phyloP scores from a whole-genome alignment of 768 basidiomycete genomes.

The Saitozyma podzolica region DNA sequence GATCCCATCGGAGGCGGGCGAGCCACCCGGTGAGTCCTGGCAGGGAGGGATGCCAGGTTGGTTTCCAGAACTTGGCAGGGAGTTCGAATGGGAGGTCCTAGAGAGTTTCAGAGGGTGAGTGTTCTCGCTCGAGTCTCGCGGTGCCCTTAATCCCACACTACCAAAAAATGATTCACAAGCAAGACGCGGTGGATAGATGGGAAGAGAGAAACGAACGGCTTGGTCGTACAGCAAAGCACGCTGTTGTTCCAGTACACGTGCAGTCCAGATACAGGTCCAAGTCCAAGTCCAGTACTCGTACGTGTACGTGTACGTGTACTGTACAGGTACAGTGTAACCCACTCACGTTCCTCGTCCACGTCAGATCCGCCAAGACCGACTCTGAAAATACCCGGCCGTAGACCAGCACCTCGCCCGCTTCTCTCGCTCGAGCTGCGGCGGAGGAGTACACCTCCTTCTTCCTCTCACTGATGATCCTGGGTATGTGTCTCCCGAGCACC shows the following conservation, averaged over 20 bases:
- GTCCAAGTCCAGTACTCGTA: too few relatives aligned
- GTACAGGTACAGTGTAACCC: background rate
- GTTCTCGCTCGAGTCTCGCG: too few relatives aligned
- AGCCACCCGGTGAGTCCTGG: slow-evolving; percentile 1
- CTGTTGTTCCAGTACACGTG: too few relatives aligned
- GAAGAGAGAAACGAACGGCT: too few relatives aligned
- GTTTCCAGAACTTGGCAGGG: slow-evolving; percentile 2
- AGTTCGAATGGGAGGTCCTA: slow-evolving; percentile 3
- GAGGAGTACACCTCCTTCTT: background rate
- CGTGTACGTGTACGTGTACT: background rate
- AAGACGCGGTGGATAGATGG: too few relatives aligned
- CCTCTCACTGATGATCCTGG: background rate
- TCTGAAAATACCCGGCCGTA: slow-evolving; percentile 1
- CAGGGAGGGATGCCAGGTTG: background rate
- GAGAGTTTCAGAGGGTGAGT: too few relatives aligned
- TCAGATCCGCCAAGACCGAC: background rate
- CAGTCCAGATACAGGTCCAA: too few relatives aligned
- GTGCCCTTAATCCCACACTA: too few relatives aligned
- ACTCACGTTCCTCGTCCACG: background rate
- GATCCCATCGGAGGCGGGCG: slow-evolving; percentile 1
- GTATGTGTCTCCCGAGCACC: background rate
- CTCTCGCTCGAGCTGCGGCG: background rate
- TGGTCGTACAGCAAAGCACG: too few relatives aligned
- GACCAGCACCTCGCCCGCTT: background rate
- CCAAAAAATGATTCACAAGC: background rate